phyloP scores from a whole-genome alignment of 192 early-diverging fungal species.

The Mortierella hygrophila region DNA sequence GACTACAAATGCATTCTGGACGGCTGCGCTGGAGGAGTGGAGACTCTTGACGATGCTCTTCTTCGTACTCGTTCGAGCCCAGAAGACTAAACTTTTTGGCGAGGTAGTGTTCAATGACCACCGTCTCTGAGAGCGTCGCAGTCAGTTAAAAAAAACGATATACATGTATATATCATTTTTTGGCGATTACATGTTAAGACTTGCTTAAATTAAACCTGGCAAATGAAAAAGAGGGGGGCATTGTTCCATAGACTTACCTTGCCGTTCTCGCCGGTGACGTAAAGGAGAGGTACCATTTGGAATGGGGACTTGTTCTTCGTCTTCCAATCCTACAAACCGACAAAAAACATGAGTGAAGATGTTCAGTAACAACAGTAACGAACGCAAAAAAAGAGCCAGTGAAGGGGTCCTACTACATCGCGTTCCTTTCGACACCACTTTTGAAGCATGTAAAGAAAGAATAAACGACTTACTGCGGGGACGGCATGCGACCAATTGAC shows the following conservation, averaged over 20 bases:
- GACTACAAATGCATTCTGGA: not conserved
- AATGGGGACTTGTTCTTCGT: constrained; percentile 17
- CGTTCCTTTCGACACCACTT: not conserved
- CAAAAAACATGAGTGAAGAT: not conserved
- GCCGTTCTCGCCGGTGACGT: constrained; percentile 20
- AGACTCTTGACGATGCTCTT: constrained; percentile 20
- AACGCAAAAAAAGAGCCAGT: not conserved
- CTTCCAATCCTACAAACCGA: constrained; percentile 15
- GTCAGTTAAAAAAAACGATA: not conserved
- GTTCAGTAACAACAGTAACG: not conserved
- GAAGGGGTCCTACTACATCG: not conserved
- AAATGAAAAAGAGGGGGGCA: not conserved
- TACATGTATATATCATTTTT: too few species aligned
- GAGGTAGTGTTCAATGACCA: constrained; percentile 26
- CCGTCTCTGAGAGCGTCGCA: constrained; percentile 8
- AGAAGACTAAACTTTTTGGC: constrained; percentile 30
- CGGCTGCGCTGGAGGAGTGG: constrained; percentile 8
- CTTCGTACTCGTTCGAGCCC: constrained; percentile 43
- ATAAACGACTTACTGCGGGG: constrained; percentile 6
- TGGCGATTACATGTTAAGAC: not conserved
- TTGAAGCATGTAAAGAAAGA: not conserved
- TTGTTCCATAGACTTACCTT: constrained; percentile 5
- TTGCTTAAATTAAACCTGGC: not conserved
- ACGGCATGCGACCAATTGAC: constrained; percentile 4
- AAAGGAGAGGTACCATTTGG: constrained; percentile 16